Evolutionary conservation across 371 early-diverging fungal species (phyloP).

Genomic region (Actinomucor elegans): DNA sequence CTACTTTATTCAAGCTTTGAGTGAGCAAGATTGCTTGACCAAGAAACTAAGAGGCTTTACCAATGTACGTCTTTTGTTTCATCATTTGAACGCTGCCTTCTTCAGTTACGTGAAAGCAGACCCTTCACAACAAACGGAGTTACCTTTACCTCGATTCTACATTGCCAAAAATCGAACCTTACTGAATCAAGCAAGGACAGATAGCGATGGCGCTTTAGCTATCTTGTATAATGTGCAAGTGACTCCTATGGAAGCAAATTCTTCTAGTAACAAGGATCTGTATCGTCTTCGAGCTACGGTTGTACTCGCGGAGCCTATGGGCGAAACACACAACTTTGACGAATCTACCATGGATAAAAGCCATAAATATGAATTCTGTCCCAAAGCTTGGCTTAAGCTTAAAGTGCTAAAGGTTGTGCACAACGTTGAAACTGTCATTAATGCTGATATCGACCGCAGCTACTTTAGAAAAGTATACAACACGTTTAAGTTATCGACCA

Average conservation of each 20-base stretch:
- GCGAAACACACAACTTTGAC: conserved; percentile 33
- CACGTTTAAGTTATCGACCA: conserved; percentile 28
- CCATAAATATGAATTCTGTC: conserved; percentile 27
- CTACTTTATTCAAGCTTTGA: conserved; percentile 35
- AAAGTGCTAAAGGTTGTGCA: conserved; percentile 23
- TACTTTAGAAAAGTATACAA: conserved; percentile 37
- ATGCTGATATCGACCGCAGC: conserved; percentile 31
- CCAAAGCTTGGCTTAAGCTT: conserved; percentile 45
- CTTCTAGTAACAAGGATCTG: background rate
- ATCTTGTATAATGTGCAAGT: conserved; percentile 27
- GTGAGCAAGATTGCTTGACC: conserved; percentile 18
- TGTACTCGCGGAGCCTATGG: conserved; percentile 32
- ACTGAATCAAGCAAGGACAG: conserved; percentile 28
- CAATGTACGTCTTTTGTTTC: conserved; percentile 30
- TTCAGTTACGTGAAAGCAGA: conserved; percentile 20
- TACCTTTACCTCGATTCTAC: conserved; percentile 42
- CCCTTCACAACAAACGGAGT: background rate
- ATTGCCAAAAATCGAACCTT: conserved; percentile 46
- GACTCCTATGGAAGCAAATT: conserved; percentile 5
- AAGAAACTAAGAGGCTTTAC: conserved; percentile 30
- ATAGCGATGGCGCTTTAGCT: conserved; percentile 27
- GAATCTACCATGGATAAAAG: conserved; percentile 18
- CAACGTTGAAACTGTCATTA: conserved; percentile 26
- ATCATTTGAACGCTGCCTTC: conserved; percentile 34
- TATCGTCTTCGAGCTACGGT: conserved; percentile 29